A percentile compares a stretch with the other conserved stretches of the same genome.
These are phyloP conservation scores for Cytospora piceicola DNA, from an alignment of 2,329 filamentous ascomycete species.

Conservation along the genomic window DNA sequence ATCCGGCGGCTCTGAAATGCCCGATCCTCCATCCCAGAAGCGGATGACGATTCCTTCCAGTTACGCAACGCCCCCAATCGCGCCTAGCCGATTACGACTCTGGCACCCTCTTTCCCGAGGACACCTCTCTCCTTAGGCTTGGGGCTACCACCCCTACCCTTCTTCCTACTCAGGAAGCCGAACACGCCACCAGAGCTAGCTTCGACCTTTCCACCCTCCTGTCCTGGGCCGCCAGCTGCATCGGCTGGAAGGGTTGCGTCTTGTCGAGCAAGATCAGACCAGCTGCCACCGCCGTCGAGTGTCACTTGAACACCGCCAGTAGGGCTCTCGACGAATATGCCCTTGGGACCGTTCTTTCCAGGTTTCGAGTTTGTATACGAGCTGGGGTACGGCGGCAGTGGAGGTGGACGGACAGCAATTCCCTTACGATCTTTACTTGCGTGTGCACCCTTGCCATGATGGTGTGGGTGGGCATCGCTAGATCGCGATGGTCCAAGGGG, in stretches of 20 bases:
- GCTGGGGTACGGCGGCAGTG: constrained; percentile 52
- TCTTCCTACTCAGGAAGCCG: constrained; percentile 86
- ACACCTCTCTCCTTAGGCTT: constrained; percentile 95
- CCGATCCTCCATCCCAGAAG: background rate
- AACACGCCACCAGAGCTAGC: constrained; percentile 79
- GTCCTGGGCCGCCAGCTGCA: constrained; percentile 55
- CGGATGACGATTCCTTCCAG: background rate
- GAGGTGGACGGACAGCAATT: constrained; percentile 41
- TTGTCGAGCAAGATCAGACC: constrained; percentile 87
- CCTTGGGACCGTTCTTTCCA: constrained; percentile 53
- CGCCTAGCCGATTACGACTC: constrained; percentile 71
- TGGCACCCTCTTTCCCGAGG: constrained; percentile 89
- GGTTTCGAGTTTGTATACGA: constrained; percentile 45
- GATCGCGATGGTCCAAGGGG: constrained; percentile 23
- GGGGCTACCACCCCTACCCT: constrained; percentile 85
- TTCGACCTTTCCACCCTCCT: constrained; percentile 55
- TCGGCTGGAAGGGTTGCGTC: constrained; percentile 75
- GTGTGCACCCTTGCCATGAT: constrained; percentile 17
- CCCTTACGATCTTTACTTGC: constrained; percentile 26
- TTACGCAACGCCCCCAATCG: constrained; percentile 9
- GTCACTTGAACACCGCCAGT: constrained; percentile 89
- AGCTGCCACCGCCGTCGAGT: constrained; percentile 84
- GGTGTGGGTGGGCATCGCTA: constrained; percentile 13
- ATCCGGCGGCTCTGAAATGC: background rate
- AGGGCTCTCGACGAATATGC: constrained; percentile 73